Evolutionary conservation across 2,329 filamentous ascomycete species (phyloP), one percentile per base, ranked within the genome.

Genomic region (Chaetomiaceae sp.): DNA sequence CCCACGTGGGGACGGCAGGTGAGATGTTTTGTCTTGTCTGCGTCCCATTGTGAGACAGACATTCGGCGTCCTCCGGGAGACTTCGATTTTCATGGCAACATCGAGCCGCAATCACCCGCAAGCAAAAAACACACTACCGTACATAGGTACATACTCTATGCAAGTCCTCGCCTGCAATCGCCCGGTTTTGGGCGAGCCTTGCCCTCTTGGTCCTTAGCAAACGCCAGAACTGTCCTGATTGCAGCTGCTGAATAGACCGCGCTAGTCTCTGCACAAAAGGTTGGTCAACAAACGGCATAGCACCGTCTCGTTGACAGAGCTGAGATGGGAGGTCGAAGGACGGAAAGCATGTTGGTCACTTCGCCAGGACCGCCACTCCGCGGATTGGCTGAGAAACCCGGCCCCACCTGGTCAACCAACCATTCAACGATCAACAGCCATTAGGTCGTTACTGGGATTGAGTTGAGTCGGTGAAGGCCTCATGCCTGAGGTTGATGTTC

Each of bases 1-100:
- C 45, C 55, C 55, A 57, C 55, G 55, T 57, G 55, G 52, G 40
- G 34, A 42, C 40, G 13, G 16, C 18, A 32, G 23, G 27, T 4
- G 21, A 52, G 33, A 7, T 51, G 48, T 44, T 48, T 54, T 45
- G 55, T 51, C 21, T 47, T 33, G 20, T 34, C 21, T 25, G n/a
- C 3, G 44, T 30, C 25, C 5, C 16, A 14, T 16, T 36, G 18
- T 33, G 47, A 43, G 27, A 47, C 43, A 30, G 36, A 33, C 23
- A 46, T 29, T 11, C 27, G 46, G 46, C 36, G 27, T 20, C 20
- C 43, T 16, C 41, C 33, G 41, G 8, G 33, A 37, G 5, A 16
- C 25, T 29, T 34, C 11, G 21, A 27, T n/a, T n/a, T n/a, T n/a
- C n/a, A n/a, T 38, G 16, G 10, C 20, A 40, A 23, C 30, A 20